Conservation (phyloP, 805 yeast genomes). For the Sugiyamaella qingdaonensis region DNA sequence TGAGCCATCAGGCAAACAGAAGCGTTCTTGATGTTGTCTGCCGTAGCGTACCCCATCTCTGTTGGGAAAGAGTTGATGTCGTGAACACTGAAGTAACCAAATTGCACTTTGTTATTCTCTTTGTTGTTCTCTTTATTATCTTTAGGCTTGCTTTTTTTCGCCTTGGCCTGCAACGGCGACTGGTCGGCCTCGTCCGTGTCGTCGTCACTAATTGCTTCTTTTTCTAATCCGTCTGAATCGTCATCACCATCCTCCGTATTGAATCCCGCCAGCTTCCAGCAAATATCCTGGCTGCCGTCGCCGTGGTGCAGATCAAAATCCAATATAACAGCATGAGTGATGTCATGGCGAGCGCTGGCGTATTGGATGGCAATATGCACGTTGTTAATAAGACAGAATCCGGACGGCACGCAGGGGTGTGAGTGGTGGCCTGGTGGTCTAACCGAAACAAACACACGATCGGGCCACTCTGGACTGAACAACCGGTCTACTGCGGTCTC, state of each 20-base stretch:
- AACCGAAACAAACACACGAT: constrained; percentile 59
- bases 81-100: constrained; percentile 80
- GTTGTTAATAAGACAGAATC: constrained; percentile 76
- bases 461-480: constrained; percentile 28
- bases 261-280: constrained; percentile 74
- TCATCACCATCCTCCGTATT: constrained; percentile 45
- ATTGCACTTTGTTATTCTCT: constrained; percentile 44
- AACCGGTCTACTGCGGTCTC: constrained; percentile 64
- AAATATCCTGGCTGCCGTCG: constrained; percentile 82
- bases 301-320: constrained; percentile 88
- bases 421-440: constrained; percentile 89
- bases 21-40: constrained; percentile 67
- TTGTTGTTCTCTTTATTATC: constrained; percentile 1
- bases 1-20: constrained; percentile 75
- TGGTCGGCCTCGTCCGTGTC: not conserved
- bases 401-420: constrained; percentile 78
- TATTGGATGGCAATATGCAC: constrained; percentile 79
- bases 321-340: constrained; percentile 75
- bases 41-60: constrained; percentile 70
- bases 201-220: constrained; percentile 4
- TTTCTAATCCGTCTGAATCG: constrained; percentile 23
- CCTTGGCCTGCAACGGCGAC: not conserved
- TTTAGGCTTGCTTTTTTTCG: constrained; percentile 18
- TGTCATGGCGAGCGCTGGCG: constrained; percentile 56
- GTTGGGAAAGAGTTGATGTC: constrained; percentile 86